These are phyloP conservation scores for Salvia hispanica DNA, from an alignment of 257 asterid genomes.

Conservation along the genomic window DNA sequence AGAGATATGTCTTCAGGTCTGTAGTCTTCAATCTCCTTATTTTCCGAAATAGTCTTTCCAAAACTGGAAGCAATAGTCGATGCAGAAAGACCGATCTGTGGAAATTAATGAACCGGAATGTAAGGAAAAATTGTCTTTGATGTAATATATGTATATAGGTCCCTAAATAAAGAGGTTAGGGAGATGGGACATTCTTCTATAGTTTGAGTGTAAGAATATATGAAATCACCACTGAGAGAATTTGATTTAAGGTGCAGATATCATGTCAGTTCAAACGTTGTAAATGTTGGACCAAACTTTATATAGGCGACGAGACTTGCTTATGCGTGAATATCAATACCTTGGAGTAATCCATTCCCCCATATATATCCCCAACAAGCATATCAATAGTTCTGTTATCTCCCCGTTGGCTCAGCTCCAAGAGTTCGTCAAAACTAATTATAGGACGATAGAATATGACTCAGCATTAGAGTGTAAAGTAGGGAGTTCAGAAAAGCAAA, in stretches of 20 bases:
- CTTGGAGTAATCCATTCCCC: constrained; percentile 98
- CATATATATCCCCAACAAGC: constrained; percentile 99
- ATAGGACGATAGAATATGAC: constrained; percentile 16
- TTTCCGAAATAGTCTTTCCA: constrained; percentile 89
- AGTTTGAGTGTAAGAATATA: not conserved
- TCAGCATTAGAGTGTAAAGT: constrained; percentile 18
- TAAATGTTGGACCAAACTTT: constrained; percentile 12
- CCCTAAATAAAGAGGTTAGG: constrained; percentile 5
- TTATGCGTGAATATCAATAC: constrained; percentile 35
- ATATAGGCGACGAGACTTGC: not conserved
- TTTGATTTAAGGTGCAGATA: no score
- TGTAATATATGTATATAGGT: not conserved
- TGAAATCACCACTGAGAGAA: no score
- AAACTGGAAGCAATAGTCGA: constrained; percentile 99
- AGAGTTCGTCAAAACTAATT: constrained; percentile 86
- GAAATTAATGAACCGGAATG: constrained; percentile 34
- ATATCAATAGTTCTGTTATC: constrained; percentile 91
- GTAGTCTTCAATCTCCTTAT: constrained; percentile 83
- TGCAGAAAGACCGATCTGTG: constrained; percentile 96
- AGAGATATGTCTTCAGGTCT: constrained; percentile 95
- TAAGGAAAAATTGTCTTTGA: not conserved
- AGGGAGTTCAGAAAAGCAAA: constrained; percentile 12
- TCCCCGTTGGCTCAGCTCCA: constrained; percentile 98
- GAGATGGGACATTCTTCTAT: constrained; percentile 1
- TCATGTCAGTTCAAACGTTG: constrained; percentile 1